Conservation (phyloP, 345 rosid species). For the Lumnitzera littorea region DNA sequence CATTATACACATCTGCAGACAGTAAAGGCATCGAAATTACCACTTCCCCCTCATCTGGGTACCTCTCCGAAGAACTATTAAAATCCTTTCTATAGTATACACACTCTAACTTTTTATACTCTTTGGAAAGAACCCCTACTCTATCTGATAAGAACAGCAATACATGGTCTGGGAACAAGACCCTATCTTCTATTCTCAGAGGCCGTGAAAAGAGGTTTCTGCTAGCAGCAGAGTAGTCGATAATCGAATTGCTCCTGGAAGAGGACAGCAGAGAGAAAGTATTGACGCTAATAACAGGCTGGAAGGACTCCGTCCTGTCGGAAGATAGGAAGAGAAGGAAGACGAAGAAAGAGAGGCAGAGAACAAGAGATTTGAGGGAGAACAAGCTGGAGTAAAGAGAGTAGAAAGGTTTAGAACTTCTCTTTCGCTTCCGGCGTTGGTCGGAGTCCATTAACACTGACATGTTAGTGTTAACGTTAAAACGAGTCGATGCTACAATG, state of each 20-base stretch:
- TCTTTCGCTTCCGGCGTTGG: constrained; percentile 78
- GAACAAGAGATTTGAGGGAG: constrained; percentile 43
- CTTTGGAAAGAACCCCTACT: constrained; percentile 6
- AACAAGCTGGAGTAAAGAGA: constrained; percentile 18
- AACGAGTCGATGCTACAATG: background rate
- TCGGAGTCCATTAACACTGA: constrained; percentile 52
- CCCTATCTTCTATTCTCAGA: constrained; percentile 45
- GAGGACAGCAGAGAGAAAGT: constrained; percentile 40
- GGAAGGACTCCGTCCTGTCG: constrained; percentile 38
- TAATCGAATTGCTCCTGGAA: constrained; percentile 28
- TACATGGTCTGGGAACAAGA: constrained; percentile 80
- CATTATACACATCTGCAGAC: constrained; percentile 51
- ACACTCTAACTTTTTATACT: constrained; percentile 38
- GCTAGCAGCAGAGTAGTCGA: constrained; percentile 13
- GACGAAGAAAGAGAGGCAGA: constrained; percentile 53
- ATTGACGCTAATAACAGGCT: constrained; percentile 56
- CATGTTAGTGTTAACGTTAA: background rate
- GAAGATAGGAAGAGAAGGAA: constrained; percentile 57
- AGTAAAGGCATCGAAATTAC: constrained; percentile 24
- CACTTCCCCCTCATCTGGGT: constrained; percentile 6
- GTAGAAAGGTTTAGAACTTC: constrained; percentile 27
- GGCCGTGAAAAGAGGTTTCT: constrained; percentile 15
- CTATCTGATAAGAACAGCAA: constrained; percentile 42
- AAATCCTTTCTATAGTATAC: constrained; percentile 27
- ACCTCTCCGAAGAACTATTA: background rate